A percentile compares a stretch with the other conserved stretches of the same genome.
Evolutionary conservation across 768 basidiomycete genomes (phyloP).

Genomic region (Kwoniella botswanensis): DNA sequence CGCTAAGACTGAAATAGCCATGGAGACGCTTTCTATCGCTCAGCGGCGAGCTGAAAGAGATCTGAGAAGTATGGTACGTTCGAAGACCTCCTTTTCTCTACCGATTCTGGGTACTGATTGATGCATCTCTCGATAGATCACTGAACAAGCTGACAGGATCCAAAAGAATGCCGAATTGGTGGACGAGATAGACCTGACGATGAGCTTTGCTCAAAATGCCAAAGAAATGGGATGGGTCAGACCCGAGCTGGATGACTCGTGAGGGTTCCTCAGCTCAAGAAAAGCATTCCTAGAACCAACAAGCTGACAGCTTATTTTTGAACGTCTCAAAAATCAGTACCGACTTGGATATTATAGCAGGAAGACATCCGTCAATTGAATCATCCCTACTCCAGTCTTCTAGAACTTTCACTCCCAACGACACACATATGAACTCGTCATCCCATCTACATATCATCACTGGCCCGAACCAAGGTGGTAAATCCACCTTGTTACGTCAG

Average conservation of each 20-base stretch:
- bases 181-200: constrained; percentile 83
- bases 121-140: constrained; percentile 64
- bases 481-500: constrained; percentile 90
- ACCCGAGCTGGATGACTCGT: constrained; percentile 75
- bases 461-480: constrained; percentile 81
- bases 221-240: constrained; percentile 75
- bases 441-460: constrained; percentile 83
- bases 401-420: constrained; percentile 84
- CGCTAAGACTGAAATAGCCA: constrained; percentile 34
- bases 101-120: not conserved
- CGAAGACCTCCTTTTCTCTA: not conserved
- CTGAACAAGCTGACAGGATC: constrained; percentile 64
- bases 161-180: constrained; percentile 75
- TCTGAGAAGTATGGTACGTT: constrained; percentile 69
- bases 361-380: constrained; percentile 93
- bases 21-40: constrained; percentile 36
- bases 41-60: constrained; percentile 67
- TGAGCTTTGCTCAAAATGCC: constrained; percentile 82
- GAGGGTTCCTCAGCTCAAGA: constrained; percentile 41
- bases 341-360: constrained; percentile 72
- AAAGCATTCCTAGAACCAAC: not conserved
- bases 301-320: not conserved
- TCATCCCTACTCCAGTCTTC: constrained; percentile 68
- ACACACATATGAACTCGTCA: constrained; percentile 66
- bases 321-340: constrained; percentile 57